These are phyloP conservation scores for Rhizoclosmatium globosum DNA, from an alignment of 192 early-diverging fungal genomes.

Conservation along the genomic window DNA sequence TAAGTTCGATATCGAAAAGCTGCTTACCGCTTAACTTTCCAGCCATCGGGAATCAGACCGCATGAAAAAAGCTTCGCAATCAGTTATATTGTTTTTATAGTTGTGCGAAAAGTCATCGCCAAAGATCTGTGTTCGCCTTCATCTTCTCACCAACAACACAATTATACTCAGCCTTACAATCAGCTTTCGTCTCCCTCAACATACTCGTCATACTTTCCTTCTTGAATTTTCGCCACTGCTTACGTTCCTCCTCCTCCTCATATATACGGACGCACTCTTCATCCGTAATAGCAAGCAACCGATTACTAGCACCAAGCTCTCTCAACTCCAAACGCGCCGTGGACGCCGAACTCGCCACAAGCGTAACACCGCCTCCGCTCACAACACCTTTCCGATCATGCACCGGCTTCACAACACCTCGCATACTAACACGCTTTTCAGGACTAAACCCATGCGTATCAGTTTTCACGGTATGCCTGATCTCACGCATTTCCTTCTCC, in stretches of 20 bases:
- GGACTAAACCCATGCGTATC: not conserved
- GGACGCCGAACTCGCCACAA: not conserved
- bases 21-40: no score
- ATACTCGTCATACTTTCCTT: not conserved
- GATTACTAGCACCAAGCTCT: not conserved
- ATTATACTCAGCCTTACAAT: constrained; percentile 20
- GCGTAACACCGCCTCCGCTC: not conserved
- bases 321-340: constrained; percentile 19
- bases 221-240: constrained; percentile 15
- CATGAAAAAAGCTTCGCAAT: no score
- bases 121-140: not conserved
- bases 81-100: no score
- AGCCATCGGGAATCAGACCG: no score
- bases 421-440: not conserved
- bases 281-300: constrained; percentile 20
- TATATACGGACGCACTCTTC: constrained; percentile 18
- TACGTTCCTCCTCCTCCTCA: constrained; percentile 3
- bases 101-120: not conserved
- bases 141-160: constrained; percentile 24
- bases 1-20: no score
- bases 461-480: not conserved
- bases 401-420: not conserved
- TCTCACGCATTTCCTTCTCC: not conserved
- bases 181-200: constrained; percentile 13
- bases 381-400: not conserved